Percentiles rank a stretch among this genome's conserved stretches.
Conservation (phyloP, 2,329 filamentous ascomycete species). For the Xylariales sp. region DNA sequence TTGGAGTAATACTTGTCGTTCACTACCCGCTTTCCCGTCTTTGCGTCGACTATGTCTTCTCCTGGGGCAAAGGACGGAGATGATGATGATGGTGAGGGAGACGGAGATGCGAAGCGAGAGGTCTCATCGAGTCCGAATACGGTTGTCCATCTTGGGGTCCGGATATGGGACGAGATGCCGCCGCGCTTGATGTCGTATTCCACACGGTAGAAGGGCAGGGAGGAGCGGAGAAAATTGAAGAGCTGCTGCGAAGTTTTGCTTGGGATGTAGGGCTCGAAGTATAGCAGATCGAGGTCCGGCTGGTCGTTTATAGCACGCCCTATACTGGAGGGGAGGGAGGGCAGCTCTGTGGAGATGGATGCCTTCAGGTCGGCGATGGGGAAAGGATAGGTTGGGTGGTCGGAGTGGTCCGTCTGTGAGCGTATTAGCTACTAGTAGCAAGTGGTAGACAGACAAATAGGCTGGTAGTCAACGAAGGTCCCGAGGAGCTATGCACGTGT, state of each 20-base stretch:
- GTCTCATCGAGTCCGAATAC: slow-evolving; percentile 59
- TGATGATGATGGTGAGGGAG: neutral
- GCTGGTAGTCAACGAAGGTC: too few species aligned
- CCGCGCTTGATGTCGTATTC: slow-evolving; percentile 68
- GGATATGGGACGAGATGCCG: slow-evolving; percentile 56
- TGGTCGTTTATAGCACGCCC: slow-evolving; percentile 59
- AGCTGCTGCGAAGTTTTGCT: slow-evolving; percentile 49
- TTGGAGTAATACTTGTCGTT: slow-evolving; percentile 47
- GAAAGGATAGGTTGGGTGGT: slow-evolving; percentile 45
- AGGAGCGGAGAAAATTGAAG: slow-evolving; percentile 66
- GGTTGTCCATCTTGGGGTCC: slow-evolving; percentile 55
- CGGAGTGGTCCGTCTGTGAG: slow-evolving; percentile 26
- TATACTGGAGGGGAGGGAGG: slow-evolving; percentile 45
- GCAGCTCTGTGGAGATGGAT: slow-evolving; percentile 33
- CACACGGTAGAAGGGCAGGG: slow-evolving; percentile 72
- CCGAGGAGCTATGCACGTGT: too few species aligned
- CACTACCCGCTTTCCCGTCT: slow-evolving; percentile 23
- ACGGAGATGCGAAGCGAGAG: slow-evolving; percentile 43
- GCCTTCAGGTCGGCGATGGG: slow-evolving; percentile 40
- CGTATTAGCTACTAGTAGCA: neutral
- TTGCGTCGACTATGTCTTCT: slow-evolving; percentile 27
- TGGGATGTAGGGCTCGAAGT: slow-evolving; percentile 70
- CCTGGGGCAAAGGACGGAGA: slow-evolving; percentile 32
- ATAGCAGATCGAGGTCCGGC: slow-evolving; percentile 66
- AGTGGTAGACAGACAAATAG: neutral